Percentiles rank a stretch among this genome's conserved stretches.
Conservation (phyloP, 768 basidiomycete genomes). For the Megacollybia marginata region DNA sequence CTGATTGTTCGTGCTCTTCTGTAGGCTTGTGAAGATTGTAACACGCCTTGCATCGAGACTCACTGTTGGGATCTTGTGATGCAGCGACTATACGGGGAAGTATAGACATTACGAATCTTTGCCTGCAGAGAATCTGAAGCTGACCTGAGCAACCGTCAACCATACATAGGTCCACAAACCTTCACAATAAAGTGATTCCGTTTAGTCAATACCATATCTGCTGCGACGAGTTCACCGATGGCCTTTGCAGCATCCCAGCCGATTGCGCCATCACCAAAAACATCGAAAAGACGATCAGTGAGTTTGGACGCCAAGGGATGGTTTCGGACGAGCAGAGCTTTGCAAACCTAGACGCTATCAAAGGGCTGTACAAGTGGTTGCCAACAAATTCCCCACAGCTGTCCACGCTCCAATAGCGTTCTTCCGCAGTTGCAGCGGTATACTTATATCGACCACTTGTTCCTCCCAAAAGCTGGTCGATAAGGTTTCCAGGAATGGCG, state of each 20-base stretch:
- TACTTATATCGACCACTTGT: constrained; percentile 30
- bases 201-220: constrained; percentile 66
- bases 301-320: constrained; percentile 52
- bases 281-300: constrained; percentile 56
- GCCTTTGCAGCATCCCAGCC: constrained; percentile 71
- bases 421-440: constrained; percentile 31
- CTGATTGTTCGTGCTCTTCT: constrained; percentile 51
- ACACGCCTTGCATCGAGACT: constrained; percentile 10
- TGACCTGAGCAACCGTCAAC: neutral
- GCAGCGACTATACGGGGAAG: constrained; percentile 71
- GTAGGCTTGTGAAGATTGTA: neutral
- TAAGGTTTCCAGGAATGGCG: constrained; percentile 34
- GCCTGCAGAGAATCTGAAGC: constrained; percentile 62
- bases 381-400: constrained; percentile 43
- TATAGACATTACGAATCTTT: constrained; percentile 65
- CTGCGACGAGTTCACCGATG: constrained; percentile 57
- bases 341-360: constrained; percentile 48
- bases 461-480: constrained; percentile 41
- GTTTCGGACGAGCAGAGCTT: constrained; percentile 71
- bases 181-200: constrained; percentile 70
- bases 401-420: constrained; percentile 54
- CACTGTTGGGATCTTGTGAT: constrained; percentile 49
- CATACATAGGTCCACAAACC: constrained; percentile 32
- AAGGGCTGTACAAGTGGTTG: neutral
- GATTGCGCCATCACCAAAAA: constrained; percentile 60